Evolutionary conservation across 208 protist genomes (phyloP), one percentile per base, ranked within the genome.

Genomic region (Crithidia fasciculata): DNA sequence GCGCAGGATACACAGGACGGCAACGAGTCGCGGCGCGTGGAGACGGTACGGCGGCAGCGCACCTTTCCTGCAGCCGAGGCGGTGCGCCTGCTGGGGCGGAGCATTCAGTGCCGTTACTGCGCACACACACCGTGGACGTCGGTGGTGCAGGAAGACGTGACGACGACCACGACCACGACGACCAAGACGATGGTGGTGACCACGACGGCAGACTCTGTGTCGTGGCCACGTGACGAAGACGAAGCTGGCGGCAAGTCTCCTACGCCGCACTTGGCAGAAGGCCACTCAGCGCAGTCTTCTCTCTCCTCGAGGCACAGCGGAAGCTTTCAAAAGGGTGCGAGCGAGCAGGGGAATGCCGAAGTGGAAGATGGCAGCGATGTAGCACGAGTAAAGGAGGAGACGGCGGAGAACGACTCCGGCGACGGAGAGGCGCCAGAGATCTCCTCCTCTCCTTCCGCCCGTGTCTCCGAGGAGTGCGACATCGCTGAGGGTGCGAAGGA

Each of bases 51-150:
- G 49, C 67, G 41, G 52, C 52, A 53, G n/a, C 39, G 69, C 40
- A 39, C 43, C 18, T 8, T 80, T 3, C 58, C 74, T 12, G 37
- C 36, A 15, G 47, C 4, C 15, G 55, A 63, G 13, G 62, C 68
- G 10, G n/a, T 54, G 15, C n/a, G 0, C 7, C 37, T 70, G 15
- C 68, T 80, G 39, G 68, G 74, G 13, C 57, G 74, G 19, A 60
- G 37, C 8, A n/a, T 71, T 6, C 18, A 39, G 44, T 80, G 74
- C 55, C 74, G 41, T 7, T 80, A 63, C 56, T 80, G 74, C 49
- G 67, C 68, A 0, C 62, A 71, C 49, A 16, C 53, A 10, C 74
- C 74, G 8, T 37, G 41, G 18, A 40, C 53, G 8, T 6, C 36
- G 9, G 62, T 65, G 6, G 43, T 58, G 55, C 61, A 66, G 18